A percentile compares a stretch with the other conserved stretches of the same genome.
phyloP scores from a whole-genome alignment of 768 basidiomycete species.

The Collybiopsis luxurians region DNA sequence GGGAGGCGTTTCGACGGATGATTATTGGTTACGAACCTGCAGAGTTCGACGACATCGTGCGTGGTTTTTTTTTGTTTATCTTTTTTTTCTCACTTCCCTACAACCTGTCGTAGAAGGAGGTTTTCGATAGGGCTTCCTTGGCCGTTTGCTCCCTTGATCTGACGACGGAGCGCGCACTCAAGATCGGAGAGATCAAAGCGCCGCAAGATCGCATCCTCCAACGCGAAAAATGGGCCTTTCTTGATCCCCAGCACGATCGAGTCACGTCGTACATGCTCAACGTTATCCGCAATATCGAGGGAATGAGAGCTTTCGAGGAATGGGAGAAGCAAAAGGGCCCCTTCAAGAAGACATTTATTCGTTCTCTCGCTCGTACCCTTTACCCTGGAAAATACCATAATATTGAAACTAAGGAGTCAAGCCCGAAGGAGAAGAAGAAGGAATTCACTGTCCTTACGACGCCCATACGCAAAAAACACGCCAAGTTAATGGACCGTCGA shows the following conservation, averaged over 20 bases:
- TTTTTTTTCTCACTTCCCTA: not conserved
- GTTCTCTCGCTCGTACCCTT: not conserved
- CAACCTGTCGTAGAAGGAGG: not conserved
- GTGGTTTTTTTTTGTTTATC: not conserved
- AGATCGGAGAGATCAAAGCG: not conserved
- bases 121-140: not conserved
- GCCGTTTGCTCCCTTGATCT: not conserved
- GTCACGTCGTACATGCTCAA: not conserved
- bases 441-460: not conserved
- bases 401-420: not conserved
- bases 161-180: no score
- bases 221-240: not conserved
- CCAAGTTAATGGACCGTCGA: not conserved
- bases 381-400: not conserved
- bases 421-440: not conserved
- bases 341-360: not conserved
- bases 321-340: not conserved
- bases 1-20: not conserved
- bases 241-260: not conserved
- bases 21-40: not conserved
- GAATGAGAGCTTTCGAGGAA: not conserved
- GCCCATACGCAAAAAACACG: not conserved
- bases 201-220: not conserved
- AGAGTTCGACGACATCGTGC: not conserved
- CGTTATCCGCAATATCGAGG: not conserved